Evolutionary conservation across 164 flowering plant species (phyloP).

Genomic region (Chimonanthus praecox): DNA sequence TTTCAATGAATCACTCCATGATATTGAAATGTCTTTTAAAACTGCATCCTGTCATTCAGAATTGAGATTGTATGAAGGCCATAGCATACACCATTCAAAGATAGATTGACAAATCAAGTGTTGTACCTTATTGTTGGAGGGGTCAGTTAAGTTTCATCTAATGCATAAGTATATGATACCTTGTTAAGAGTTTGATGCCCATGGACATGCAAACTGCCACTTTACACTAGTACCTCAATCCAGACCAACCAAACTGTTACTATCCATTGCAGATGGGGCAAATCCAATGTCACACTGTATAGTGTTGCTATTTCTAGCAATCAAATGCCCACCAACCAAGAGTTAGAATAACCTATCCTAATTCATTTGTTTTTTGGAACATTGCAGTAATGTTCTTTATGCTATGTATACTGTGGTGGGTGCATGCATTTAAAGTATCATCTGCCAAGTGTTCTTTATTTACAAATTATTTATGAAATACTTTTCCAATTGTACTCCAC

Average conservation of each 20-base stretch:
- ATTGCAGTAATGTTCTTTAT: background rate
- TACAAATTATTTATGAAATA: no score
- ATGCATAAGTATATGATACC: background rate
- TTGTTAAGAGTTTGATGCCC: background rate
- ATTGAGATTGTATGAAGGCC: background rate
- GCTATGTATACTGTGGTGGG: background rate
- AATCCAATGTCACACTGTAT: no score
- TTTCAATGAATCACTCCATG: background rate
- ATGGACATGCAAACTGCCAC: background rate
- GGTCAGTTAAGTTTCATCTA: no score
- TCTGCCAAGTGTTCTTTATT: no score
- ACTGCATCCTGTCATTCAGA: background rate
- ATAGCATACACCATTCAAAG: background rate
- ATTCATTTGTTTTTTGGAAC: background rate
- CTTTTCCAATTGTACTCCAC: background rate
- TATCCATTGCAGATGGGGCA: background rate
- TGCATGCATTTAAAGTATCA: background rate
- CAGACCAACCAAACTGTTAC: no score
- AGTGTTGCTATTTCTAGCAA: no score
- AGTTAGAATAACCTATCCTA: no score
- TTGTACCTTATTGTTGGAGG: no score
- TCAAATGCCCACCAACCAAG: no score
- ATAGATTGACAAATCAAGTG: background rate
- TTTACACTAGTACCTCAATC: no score
- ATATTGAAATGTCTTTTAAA: background rate